Conservation (phyloP, 1,284 basidiomycete species). For the Afroboletus lepidellus region DNA sequence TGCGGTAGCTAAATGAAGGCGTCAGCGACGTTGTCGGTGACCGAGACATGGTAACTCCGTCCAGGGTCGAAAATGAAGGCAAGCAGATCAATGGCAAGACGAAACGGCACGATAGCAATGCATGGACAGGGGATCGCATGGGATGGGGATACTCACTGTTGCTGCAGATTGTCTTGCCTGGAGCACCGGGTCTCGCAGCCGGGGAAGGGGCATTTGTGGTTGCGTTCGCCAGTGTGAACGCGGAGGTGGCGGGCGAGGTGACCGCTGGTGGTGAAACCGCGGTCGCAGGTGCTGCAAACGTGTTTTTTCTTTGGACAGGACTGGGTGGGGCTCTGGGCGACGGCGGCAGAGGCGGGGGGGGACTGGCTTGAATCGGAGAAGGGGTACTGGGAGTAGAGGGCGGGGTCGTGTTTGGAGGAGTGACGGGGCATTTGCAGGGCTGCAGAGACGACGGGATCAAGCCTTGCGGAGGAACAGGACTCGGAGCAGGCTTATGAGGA, state of each 20-base stretch:
- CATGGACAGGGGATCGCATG: conserved; percentile 3
- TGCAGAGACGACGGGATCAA: conserved; percentile 28
- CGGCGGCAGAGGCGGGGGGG: conserved; percentile 9
- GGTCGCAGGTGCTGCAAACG: conserved; percentile 62
- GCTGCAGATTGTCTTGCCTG: conserved; percentile 78
- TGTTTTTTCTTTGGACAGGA: conserved; percentile 53
- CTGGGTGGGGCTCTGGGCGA: background rate
- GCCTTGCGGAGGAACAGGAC: conserved; percentile 27
- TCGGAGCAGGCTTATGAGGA: conserved; percentile 35
- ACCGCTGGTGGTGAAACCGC: conserved; percentile 79
- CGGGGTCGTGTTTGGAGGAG: conserved; percentile 27
- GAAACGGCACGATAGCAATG: background rate
- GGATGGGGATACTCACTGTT: conserved; percentile 57
- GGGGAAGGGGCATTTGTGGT: conserved; percentile 80
- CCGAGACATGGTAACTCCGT: conserved; percentile 10
- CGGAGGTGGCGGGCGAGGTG: conserved; percentile 80
- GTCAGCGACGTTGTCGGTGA: conserved; percentile 16
- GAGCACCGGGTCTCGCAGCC: conserved; percentile 81
- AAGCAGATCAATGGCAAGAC: conserved; percentile 1
- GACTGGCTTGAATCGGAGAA: conserved; percentile 31
- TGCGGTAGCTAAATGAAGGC: conserved; percentile 54
- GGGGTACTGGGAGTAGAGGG: conserved; percentile 21
- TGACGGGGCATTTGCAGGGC: conserved; percentile 36
- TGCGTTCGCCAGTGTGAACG: conserved; percentile 80
- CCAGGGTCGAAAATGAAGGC: conserved; percentile 14